Base-by-base conservation (phyloP, 768 basidiomycete species). In the Trametes cingulata region DNA sequence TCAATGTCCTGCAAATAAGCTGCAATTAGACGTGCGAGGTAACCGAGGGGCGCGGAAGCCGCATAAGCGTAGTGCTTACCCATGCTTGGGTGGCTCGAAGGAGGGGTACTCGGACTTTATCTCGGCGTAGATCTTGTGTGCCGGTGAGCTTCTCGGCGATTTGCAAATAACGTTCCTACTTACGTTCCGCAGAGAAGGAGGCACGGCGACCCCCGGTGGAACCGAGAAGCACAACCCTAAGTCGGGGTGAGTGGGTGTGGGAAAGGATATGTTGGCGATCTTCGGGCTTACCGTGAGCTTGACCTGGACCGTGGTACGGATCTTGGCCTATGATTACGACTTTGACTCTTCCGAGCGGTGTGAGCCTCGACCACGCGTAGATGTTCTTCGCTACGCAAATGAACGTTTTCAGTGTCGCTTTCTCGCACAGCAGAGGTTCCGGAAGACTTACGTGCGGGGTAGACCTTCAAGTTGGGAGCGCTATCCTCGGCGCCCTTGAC, bases 271-370 rank as follows among this genome's bases (percentile, higher is more conserved):
- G n/a, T 22, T 0, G 33, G 25, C 15, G 42, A 20, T 46, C 25
- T 61, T 65, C 8, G 20, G 41, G 51, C 80, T 68, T 64, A 90
- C 91, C 93, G 68, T 95, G 93, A 46, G 93, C 93, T 77, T 95
- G 93, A 47, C 86, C 85, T 39, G 77, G 73, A 61, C 83, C 82
- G 71, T 91, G 90, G 72, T 94, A 95, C 25, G 93, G 93, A 77
- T 95, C 93, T 74, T 94, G 93, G 8, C 90, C 90, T 54, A 98
- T 81, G 59, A 97, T 93, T 49, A 97, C 93, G 25, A 94, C 90
- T 70, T 85, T 87, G 62, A 98, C 85, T 62, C 86, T 85, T 13
- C 90, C 88, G 15, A 97, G 76, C 3, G 93, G 92, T 27, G 93
- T 95, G 56, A 71, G 67, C 73, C 88, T 82, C 3, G 92, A 91